A percentile compares a stretch with the other conserved stretches of the same genome.
These are phyloP conservation scores for Cucurbita pepo DNA, from an alignment of 306 rosid species.

Conservation along the genomic window DNA sequence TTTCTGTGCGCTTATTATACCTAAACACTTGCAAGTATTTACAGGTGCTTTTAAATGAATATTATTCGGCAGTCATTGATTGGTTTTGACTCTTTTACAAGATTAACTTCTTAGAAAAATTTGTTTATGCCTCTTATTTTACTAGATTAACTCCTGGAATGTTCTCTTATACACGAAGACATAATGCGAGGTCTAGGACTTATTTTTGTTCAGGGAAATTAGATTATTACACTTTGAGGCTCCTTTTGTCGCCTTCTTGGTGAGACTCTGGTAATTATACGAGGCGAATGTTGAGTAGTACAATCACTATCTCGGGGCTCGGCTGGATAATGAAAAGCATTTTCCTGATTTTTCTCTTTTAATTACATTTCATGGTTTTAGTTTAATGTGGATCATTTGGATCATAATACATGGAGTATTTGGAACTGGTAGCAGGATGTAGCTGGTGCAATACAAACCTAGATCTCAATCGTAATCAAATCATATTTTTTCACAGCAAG, in stretches of 20 bases:
- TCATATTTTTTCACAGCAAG: neutral
- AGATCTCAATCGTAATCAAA: neutral
- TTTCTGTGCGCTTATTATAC: neutral
- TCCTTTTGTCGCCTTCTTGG: neutral
- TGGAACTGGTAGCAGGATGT: neutral
- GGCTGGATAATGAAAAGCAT: neutral
- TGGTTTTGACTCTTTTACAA: neutral
- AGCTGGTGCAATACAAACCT: neutral
- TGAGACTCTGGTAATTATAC: neutral
- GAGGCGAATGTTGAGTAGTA: neutral
- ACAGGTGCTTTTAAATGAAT: neutral
- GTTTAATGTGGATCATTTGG: slow-evolving; percentile 1
- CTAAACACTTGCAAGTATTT: neutral
- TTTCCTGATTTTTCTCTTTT: neutral
- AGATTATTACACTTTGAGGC: neutral
- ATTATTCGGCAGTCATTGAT: neutral
- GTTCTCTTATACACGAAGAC: neutral
- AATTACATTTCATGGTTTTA: neutral
- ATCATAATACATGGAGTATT: neutral
- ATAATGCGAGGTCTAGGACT: neutral
- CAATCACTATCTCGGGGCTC: neutral
- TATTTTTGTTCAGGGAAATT: neutral
- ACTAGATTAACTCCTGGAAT: neutral
- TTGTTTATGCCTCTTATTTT: neutral
- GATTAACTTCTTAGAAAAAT: neutral